A percentile compares a stretch with the other conserved stretches of the same genome.
Evolutionary conservation across 2,329 filamentous ascomycete species (phyloP).

Genomic region (Ceratocystis variospora): DNA sequence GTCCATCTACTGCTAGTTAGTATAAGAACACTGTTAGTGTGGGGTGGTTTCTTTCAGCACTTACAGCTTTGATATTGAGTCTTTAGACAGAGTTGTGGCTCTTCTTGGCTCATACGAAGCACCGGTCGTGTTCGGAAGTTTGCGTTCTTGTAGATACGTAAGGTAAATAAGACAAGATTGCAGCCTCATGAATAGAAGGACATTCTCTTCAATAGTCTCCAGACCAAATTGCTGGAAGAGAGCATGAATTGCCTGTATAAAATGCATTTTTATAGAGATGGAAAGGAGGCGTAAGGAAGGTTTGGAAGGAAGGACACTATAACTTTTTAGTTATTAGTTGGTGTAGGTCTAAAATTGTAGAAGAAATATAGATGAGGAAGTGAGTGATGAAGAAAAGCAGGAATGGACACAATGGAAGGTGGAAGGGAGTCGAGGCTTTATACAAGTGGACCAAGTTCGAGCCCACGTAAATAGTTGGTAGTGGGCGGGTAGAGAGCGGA

Average conservation of each 20-base stretch:
- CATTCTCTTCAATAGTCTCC: neutral
- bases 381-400: neutral
- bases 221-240: neutral
- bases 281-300: neutral
- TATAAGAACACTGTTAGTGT: neutral
- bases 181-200: neutral
- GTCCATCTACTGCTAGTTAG: neutral
- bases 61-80: neutral
- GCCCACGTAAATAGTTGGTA: neutral
- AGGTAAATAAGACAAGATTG: neutral
- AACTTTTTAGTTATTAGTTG: neutral
- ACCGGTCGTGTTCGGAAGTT: neutral
- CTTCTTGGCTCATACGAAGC: neutral
- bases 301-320: neutral
- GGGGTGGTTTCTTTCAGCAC: neutral
- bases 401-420: neutral
- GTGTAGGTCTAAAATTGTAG: neutral
- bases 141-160: neutral
- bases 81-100: no score
- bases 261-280: neutral
- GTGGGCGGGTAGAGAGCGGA: neutral
- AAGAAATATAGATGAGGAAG: neutral
- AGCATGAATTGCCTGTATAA: neutral
- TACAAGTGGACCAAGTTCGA: no score
- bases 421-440: neutral